Percentiles rank a stretch among this genome's conserved stretches.
Evolutionary conservation across 2,329 filamentous ascomycete genomes (phyloP).

Genomic region (Xylariaceae sp.): DNA sequence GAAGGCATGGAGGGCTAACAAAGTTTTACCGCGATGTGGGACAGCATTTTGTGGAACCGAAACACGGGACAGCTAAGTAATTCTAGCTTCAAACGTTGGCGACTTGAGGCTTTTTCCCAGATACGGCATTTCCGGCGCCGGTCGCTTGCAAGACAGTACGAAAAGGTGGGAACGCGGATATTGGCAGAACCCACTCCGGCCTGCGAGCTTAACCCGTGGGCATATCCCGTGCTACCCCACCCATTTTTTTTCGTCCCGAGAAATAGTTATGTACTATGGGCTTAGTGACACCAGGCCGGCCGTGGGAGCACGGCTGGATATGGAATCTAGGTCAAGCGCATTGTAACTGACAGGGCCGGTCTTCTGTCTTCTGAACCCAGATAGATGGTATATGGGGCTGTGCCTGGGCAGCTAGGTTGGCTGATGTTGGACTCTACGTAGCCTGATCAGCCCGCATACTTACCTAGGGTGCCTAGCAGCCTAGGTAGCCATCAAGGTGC

Average conservation of each 20-base stretch:
- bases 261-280: no score
- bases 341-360: not conserved
- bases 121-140: not conserved
- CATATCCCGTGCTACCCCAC: not conserved
- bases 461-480: no score
- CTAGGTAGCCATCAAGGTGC: slow-evolving; percentile 22
- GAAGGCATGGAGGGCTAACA: no score
- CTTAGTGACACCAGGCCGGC: not conserved
- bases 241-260: not conserved
- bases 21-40: not conserved
- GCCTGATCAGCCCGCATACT: no score
- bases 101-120: not conserved
- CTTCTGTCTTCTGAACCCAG: not conserved
- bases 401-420: no score
- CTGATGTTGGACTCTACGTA: no score
- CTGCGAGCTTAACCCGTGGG: not conserved
- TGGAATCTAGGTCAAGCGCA: no score
- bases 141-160: not conserved
- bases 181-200: not conserved
- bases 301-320: no score
- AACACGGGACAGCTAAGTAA: not conserved
- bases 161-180: not conserved
- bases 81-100: not conserved
- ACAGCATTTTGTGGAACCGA: not conserved
- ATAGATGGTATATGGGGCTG: not conserved